phyloP scores from a whole-genome alignment of 1,139 yeast genomes.

The Lodderomyces jiufengensis region DNA sequence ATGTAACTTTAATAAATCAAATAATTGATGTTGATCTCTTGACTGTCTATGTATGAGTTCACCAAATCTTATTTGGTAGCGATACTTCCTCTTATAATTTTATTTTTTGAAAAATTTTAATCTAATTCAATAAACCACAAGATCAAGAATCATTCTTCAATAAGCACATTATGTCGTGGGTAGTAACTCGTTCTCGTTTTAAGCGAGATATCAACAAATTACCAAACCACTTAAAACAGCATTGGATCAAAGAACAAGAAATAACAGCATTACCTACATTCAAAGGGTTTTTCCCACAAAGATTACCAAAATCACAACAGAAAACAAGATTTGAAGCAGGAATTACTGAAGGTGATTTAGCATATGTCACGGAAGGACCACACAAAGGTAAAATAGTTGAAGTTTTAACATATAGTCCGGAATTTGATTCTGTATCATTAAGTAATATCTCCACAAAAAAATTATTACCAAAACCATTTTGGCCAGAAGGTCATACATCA shows the following conservation, averaged over 20 bases:
- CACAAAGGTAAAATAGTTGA: constrained; percentile 71
- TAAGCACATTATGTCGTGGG: constrained; percentile 32
- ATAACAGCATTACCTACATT: constrained; percentile 36
- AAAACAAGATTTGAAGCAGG: constrained; percentile 32
- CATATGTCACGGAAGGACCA: constrained; percentile 59
- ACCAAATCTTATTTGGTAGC: neutral
- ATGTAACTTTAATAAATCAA: neutral
- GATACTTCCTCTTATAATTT: neutral
- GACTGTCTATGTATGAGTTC: no score
- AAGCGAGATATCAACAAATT: constrained; percentile 34
- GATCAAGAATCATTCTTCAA: neutral
- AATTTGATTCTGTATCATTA: constrained; percentile 32
- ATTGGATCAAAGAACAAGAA: constrained; percentile 22
- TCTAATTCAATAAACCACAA: no score
- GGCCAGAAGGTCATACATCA: constrained; percentile 71
- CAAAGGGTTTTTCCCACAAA: constrained; percentile 21
- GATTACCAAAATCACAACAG: constrained; percentile 25
- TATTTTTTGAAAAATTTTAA: constrained; percentile 5
- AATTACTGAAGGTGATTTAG: constrained; percentile 40
- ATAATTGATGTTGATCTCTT: neutral
- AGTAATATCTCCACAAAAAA: constrained; percentile 35
- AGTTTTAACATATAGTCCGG: constrained; percentile 29
- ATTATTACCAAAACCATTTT: constrained; percentile 58
- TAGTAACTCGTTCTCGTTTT: constrained; percentile 34
- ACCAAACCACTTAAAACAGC: constrained; percentile 30